Evolutionary conservation across 108 stramenopile species (phyloP).

Genomic region (Halocafeteria seosinensis): DNA sequence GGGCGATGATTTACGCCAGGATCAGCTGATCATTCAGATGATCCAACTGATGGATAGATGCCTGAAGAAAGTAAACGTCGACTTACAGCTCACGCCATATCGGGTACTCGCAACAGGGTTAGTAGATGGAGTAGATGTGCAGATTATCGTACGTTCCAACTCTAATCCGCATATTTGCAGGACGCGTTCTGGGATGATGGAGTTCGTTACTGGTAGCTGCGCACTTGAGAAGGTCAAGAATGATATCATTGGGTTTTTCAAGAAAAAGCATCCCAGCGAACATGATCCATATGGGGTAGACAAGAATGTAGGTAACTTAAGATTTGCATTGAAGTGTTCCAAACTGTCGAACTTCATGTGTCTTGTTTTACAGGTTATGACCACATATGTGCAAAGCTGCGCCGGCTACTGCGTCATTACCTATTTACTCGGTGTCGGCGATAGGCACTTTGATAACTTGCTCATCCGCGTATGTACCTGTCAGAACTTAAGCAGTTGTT

Average conservation of each 20-base stretch:
- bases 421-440: constrained; percentile 71
- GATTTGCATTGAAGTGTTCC: too few relatives aligned
- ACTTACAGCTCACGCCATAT: constrained; percentile 58
- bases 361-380: constrained; percentile 1
- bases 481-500: too few relatives aligned
- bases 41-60: constrained; percentile 86
- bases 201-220: constrained; percentile 73
- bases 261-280: constrained; percentile 3
- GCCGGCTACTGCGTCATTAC: constrained; percentile 96
- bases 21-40: constrained; percentile 86
- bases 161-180: constrained; percentile 20
- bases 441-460: constrained; percentile 65
- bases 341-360: too few relatives aligned
- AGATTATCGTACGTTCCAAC: too few relatives aligned
- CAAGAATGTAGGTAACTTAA: too few relatives aligned
- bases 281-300: constrained; percentile 29
- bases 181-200: constrained; percentile 73
- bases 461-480: too few relatives aligned
- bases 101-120: constrained; percentile 70
- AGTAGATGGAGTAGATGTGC: too few relatives aligned
- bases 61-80: constrained; percentile 77
- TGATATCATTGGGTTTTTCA: constrained; percentile 20
- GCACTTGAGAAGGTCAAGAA: constrained; percentile 74
- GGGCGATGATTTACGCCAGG: constrained; percentile 94
- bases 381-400: constrained; percentile 66